A percentile compares a stretch with the other conserved stretches of the same genome.
Conservation (phyloP, 345 rosid genomes). For the Eucalyptus marginata region DNA sequence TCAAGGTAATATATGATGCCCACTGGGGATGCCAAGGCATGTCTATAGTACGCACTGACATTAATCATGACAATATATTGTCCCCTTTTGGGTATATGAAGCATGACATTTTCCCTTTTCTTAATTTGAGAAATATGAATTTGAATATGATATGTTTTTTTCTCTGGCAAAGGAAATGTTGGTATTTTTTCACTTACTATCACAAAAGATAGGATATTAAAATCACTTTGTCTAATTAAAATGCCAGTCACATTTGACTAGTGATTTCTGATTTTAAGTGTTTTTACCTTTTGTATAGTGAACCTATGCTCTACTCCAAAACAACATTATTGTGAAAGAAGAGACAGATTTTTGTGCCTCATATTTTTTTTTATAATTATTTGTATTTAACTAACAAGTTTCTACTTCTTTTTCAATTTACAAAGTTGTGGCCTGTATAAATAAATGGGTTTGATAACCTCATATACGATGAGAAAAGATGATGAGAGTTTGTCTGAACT, state of each 20-base stretch:
- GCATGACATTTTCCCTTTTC: neutral
- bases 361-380: neutral
- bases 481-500: neutral
- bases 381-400: neutral
- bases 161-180: neutral
- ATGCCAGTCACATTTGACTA: neutral
- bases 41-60: rapidly evolving
- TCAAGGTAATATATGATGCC: neutral
- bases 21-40: rapidly evolving
- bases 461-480: neutral
- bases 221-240: neutral
- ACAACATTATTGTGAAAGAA: neutral
- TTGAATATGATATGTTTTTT: neutral
- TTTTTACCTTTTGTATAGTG: neutral
- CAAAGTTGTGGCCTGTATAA: neutral
- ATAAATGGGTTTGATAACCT: neutral
- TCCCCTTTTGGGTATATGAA: neutral
- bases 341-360: neutral
- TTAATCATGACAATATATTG: neutral
- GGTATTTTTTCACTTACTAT: neutral
- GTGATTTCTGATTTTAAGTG: neutral
- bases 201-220: neutral
- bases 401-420: neutral
- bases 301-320: neutral
- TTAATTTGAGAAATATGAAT: neutral